These are phyloP conservation scores for Tulasnella sp. DNA, from an alignment of 768 basidiomycete genomes.

Conservation along the genomic window DNA sequence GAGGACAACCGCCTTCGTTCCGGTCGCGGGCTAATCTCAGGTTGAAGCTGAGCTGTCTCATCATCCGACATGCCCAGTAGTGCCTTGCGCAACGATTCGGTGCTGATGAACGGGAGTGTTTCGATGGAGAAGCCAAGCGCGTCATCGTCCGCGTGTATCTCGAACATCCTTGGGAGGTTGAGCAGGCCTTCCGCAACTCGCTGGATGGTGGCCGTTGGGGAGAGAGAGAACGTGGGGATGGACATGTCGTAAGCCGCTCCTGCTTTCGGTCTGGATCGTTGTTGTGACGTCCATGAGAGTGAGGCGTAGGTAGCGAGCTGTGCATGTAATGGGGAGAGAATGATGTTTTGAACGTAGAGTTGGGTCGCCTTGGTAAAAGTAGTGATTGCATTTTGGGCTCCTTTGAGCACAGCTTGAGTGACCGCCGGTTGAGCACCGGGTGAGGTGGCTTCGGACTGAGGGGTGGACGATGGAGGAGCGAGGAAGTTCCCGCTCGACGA, in stretches of 20 bases:
- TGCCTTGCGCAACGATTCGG: conserved; percentile 40
- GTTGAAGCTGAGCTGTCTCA: background rate
- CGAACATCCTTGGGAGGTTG: conserved; percentile 88
- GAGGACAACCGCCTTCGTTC: conserved; percentile 24
- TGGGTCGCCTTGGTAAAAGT: conserved; percentile 72
- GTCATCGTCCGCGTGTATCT: conserved; percentile 90
- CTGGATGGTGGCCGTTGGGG: conserved; percentile 83
- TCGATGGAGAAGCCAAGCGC: conserved; percentile 83
- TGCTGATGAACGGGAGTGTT: conserved; percentile 68
- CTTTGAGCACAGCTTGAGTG: conserved; percentile 46
- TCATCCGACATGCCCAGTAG: conserved; percentile 2
- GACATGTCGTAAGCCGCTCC: conserved; percentile 52
- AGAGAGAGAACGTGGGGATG: conserved; percentile 89
- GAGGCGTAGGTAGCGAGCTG: conserved; percentile 70
- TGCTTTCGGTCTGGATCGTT: conserved; percentile 49
- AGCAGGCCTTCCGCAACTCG: conserved; percentile 90
- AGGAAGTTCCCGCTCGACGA: conserved; percentile 12
- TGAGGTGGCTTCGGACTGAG: background rate
- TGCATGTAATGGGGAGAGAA: conserved; percentile 74
- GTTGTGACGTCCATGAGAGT: conserved; percentile 59
- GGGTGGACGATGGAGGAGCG: background rate
- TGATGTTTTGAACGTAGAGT: conserved; percentile 69
- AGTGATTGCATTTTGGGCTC: conserved; percentile 54
- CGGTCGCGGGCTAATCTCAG: conserved; percentile 11
- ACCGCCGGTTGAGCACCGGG: background rate